Base-by-base conservation (phyloP, 2,329 filamentous ascomycete species). In the Xylaria sp. region DNA sequence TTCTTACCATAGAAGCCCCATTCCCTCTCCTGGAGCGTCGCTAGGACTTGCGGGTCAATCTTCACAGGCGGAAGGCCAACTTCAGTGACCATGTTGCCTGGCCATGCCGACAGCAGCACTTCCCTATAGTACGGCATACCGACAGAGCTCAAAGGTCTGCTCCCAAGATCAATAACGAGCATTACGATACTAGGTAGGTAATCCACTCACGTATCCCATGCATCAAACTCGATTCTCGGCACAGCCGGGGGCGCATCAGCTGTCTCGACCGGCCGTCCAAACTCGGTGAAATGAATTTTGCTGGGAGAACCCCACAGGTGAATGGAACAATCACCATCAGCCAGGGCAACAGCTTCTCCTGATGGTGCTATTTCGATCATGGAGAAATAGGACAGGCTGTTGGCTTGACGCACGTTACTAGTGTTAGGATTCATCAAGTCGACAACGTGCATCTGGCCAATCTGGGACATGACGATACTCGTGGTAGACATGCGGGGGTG, bases 61-160 rank as follows among this genome's bases (percentile, higher is more conserved):
- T 89, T 91, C 11, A 83, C 78, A 0, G 93, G 91, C 15, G 93
- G 91, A 13, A 91, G 92, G 35, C 94, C 94, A 38, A 96, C 85
- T 73, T 97, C 93, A 60, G 90, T 94, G 1, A 95, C 77, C 70
- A 93, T 82, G 71, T 94, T 91, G 61, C 87, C 88, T 25, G 95
- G 93, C 92, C 94, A 97, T 37, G 91, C 89, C 2, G 95, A 99
- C 37, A 96, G 83, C 10, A 99, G 83, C 13, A 85, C 83, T 64
- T 98, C 94, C 64, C 93, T 87, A 75, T 99, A 99, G 75, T 93
- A 96, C 1, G 95, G 94, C 85, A 99, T 90, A 10, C 95, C 96
- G 53, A 98, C 82, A 33, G 88, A 86, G 76, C 89, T 98, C 41
- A 99, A 74, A 0, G 95, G 93, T 4, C 89, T 91, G 11, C 25